phyloP scores from a whole-genome alignment of 164 flowering plant species.

The Amborella trichopoda region DNA sequence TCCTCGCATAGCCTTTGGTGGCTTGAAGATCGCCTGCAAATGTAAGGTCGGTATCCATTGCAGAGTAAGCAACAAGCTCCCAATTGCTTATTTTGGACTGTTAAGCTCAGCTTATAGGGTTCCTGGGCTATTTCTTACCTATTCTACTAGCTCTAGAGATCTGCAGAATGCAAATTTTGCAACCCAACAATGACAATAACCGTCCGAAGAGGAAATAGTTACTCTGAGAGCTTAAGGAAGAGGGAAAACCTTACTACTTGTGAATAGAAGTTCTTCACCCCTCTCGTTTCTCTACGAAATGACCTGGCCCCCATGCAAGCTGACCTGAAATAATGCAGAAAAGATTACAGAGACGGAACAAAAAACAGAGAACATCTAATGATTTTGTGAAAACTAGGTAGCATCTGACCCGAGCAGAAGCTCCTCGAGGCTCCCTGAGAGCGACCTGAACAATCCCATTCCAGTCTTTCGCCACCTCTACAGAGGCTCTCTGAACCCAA shows the following conservation, averaged over 20 bases:
- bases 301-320: slow-evolving; percentile 86
- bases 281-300: slow-evolving; percentile 77
- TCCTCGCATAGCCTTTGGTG: slow-evolving; percentile 78
- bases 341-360: background rate
- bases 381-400: background rate
- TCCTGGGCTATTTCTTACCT: no score
- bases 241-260: slow-evolving; percentile 70
- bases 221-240: no score
- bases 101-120: no score
- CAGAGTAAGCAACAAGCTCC: no score
- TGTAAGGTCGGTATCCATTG: no score
- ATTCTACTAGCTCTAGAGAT: no score
- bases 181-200: no score
- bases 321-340: slow-evolving; percentile 38
- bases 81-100: no score
- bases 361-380: background rate
- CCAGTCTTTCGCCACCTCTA: slow-evolving; percentile 64
- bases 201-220: no score
- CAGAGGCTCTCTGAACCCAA: slow-evolving; percentile 57
- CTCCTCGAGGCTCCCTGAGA: slow-evolving; percentile 65
- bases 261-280: slow-evolving; percentile 88
- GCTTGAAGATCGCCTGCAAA: slow-evolving; percentile 79
- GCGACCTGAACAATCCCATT: slow-evolving; percentile 77
- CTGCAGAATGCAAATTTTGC: no score
- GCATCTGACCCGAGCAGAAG: slow-evolving; percentile 61